These are phyloP conservation scores for Globisporangium mamillatum DNA, from an alignment of 352 stramenopile species.

Conservation along the genomic window DNA sequence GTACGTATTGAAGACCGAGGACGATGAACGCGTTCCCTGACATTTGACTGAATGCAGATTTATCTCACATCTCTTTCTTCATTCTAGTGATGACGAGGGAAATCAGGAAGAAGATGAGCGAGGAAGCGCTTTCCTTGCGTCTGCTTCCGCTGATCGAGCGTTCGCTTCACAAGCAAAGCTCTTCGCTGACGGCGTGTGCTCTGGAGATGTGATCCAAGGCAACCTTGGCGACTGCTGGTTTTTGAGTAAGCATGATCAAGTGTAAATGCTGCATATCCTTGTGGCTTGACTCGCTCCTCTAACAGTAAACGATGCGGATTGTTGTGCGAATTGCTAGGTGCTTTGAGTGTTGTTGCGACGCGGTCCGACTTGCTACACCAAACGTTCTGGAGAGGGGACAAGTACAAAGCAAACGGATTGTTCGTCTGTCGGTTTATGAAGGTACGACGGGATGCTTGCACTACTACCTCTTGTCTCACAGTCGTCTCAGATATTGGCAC, in stretches of 20 bases:
- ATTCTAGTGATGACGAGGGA: slow-evolving; percentile 15
- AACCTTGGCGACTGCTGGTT: slow-evolving; percentile 93
- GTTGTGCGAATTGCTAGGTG: slow-evolving; percentile 39
- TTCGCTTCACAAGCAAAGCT: slow-evolving; percentile 68
- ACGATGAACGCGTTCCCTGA: neutral
- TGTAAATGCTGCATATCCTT: neutral
- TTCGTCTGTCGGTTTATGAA: slow-evolving; percentile 93
- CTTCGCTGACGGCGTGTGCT: slow-evolving; percentile 74
- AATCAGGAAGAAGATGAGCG: slow-evolving; percentile 32
- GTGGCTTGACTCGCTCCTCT: neutral
- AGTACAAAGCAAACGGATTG: slow-evolving; percentile 72
- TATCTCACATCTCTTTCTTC: neutral
- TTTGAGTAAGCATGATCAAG: slow-evolving; percentile 45
- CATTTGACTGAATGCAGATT: too few species aligned
- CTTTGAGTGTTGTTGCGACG: slow-evolving; percentile 85
- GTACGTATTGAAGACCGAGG: neutral
- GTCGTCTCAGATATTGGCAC: neutral
- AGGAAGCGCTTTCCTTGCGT: slow-evolving; percentile 17
- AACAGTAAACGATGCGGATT: neutral
- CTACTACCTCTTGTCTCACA: neutral
- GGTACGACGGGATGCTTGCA: slow-evolving; percentile 26
- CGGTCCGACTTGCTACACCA: slow-evolving; percentile 75
- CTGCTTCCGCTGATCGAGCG: slow-evolving; percentile 25
- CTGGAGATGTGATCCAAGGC: slow-evolving; percentile 87
- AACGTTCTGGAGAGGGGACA: slow-evolving; percentile 73